These are phyloP conservation scores for Russula virescens DNA, from an alignment of 768 basidiomycete species.

Conservation along the genomic window DNA sequence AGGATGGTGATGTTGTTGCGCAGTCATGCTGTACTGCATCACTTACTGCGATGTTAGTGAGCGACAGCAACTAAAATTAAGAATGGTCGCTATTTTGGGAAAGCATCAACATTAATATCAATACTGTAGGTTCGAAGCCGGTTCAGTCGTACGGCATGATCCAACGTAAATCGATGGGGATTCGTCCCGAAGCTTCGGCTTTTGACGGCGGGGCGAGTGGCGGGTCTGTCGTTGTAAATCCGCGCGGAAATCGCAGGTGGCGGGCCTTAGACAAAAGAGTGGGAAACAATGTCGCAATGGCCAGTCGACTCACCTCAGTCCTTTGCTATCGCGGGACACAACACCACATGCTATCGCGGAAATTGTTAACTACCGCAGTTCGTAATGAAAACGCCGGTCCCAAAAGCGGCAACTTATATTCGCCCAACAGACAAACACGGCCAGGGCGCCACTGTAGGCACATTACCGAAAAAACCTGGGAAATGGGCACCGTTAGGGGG, in stretches of 20 bases:
- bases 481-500: not conserved
- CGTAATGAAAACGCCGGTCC: not conserved
- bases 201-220: not conserved
- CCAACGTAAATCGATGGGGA: not conserved
- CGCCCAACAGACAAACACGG: not conserved
- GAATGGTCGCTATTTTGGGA: not conserved
- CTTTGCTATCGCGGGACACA: not conserved
- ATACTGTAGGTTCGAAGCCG: not conserved
- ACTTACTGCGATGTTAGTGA: not conserved
- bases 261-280: not conserved
- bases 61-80: not conserved
- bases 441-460: not conserved
- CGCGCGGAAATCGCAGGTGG: not conserved
- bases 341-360: not conserved
- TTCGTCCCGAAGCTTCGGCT: not conserved
- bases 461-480: not conserved
- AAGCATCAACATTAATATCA: not conserved
- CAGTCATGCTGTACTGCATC: not conserved
- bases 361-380: not conserved
- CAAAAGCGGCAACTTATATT: not conserved
- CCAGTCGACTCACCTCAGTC: slow-evolving; percentile 6
- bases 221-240: not conserved
- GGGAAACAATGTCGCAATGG: not conserved
- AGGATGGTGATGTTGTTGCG: not conserved
- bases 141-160: not conserved